Conservation (phyloP, 2,329 filamentous ascomycete genomes). For the Onygena corvina region DNA sequence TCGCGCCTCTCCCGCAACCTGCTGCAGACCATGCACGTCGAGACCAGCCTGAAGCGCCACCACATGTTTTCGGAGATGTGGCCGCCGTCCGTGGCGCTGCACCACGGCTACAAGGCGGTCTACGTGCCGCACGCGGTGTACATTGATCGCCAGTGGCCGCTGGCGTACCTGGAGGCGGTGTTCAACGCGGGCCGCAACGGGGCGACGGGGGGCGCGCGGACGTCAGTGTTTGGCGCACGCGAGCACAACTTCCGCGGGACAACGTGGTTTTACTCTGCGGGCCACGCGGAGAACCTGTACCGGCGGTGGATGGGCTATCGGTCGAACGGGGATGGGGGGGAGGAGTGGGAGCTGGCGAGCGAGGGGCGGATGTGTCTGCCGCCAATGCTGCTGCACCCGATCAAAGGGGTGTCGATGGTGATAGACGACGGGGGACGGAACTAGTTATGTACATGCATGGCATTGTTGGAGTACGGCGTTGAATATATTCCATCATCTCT, state of each 20-base stretch:
- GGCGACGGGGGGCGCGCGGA: conserved; percentile 58
- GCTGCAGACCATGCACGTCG: conserved; percentile 76
- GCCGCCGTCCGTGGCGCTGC: conserved; percentile 74
- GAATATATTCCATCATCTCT: too few relatives aligned
- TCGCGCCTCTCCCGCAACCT: conserved; percentile 70
- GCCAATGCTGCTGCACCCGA: conserved; percentile 76
- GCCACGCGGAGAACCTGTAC: conserved; percentile 72
- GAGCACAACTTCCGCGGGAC: conserved; percentile 82
- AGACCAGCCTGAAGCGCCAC: conserved; percentile 73
- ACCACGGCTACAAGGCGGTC: conserved; percentile 87
- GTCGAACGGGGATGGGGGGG: conserved; percentile 66
- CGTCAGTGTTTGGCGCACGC: conserved; percentile 65
- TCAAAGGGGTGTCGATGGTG: conserved; percentile 60
- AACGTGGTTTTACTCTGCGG: conserved; percentile 84
- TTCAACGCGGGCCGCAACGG: conserved; percentile 72
- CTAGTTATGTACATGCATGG: neutral
- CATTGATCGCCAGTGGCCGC: conserved; percentile 76
- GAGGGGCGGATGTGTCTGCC: conserved; percentile 85
- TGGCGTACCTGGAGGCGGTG: conserved; percentile 60
- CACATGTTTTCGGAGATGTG: conserved; percentile 96
- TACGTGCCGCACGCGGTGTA: conserved; percentile 83
- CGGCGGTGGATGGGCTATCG: conserved; percentile 72
- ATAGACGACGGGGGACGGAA: conserved; percentile 21
- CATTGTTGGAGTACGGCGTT: too few relatives aligned
- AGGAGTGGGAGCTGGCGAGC: conserved; percentile 59